Percentiles rank a stretch among this genome's conserved stretches.
Conservation (phyloP, 345 rosid genomes). For the Dipteronia dyeriana region DNA sequence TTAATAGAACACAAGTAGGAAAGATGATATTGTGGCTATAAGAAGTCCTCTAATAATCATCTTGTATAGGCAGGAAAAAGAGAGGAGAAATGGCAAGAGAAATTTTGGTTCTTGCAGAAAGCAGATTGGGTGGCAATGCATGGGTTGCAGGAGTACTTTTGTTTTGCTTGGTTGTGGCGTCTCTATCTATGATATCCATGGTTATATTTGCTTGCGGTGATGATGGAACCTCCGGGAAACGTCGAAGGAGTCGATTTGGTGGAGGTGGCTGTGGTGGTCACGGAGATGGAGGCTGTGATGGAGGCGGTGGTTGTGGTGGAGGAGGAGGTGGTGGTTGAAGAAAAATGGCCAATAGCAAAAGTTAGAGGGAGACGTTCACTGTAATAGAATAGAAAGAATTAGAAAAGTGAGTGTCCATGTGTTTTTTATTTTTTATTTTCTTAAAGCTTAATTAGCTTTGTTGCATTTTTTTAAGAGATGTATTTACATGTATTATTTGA, state of each 20-base stretch:
- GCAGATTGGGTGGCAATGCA: not conserved
- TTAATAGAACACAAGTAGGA: not conserved
- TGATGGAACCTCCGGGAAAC: not conserved
- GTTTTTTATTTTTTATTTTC: too few relatives aligned
- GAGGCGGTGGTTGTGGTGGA: not conserved
- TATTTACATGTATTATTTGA: too few relatives aligned
- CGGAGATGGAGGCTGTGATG: not conserved
- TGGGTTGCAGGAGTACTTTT: constrained; percentile 13
- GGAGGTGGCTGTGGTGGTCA: not conserved
- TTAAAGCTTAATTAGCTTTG: too few relatives aligned
- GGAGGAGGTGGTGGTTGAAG: not conserved
- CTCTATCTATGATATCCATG: constrained; percentile 23
- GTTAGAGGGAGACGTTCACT: too few relatives aligned
- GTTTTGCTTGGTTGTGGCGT: constrained; percentile 16
- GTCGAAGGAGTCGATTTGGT: not conserved
- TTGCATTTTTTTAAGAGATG: too few relatives aligned
- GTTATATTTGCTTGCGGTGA: constrained; percentile 28
- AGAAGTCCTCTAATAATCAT: not conserved
- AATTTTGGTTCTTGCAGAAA: not conserved
- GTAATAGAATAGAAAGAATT: too few relatives aligned
- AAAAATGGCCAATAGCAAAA: not conserved
- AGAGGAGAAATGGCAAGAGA: constrained; percentile 8
- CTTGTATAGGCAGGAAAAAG: not conserved
- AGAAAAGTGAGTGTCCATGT: not conserved
- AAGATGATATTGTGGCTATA: not conserved